Percentiles rank a stretch among this genome's conserved stretches.
Evolutionary conservation across 2,329 filamentous ascomycete genomes (phyloP).

Genomic region (Colletotrichum musae): DNA sequence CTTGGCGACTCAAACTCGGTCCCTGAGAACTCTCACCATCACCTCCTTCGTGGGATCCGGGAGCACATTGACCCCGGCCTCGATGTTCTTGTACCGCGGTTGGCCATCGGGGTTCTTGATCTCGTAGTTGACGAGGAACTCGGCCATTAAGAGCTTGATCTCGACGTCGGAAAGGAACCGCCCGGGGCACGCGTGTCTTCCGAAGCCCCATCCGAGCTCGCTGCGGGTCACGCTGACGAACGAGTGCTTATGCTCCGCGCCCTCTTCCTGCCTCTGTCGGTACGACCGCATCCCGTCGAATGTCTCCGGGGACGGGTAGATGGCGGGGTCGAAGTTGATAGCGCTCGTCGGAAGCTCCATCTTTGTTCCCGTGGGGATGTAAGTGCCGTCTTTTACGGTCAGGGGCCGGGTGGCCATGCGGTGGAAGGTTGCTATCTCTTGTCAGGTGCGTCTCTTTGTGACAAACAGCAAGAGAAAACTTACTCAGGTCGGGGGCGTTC

Average conservation of each 20-base stretch:
- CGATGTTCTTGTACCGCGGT: conserved; percentile 1
- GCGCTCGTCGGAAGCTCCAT: conserved; percentile 57
- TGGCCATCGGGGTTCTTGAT: conserved; percentile 34
- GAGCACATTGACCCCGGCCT: conserved; percentile 12
- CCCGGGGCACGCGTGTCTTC: conserved; percentile 40
- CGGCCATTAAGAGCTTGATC: conserved; percentile 40
- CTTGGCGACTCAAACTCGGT: not conserved
- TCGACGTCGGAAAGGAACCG: conserved; percentile 31
- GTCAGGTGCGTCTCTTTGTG: conserved; percentile 63
- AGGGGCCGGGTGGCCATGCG: conserved; percentile 66
- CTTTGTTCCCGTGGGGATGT: conserved; percentile 56
- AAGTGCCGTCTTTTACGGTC: conserved; percentile 53
- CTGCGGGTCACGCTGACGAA: conserved; percentile 53
- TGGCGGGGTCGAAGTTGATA: conserved; percentile 53
- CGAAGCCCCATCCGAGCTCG: conserved; percentile 36
- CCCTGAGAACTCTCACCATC: not conserved
- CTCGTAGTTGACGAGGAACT: conserved; percentile 37
- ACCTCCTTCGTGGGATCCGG: conserved; percentile 14
- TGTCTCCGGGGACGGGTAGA: conserved; percentile 55
- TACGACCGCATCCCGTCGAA: conserved; percentile 66
- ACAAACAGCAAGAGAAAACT: conserved; percentile 46
- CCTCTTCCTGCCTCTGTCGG: conserved; percentile 51
- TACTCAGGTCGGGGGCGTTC: conserved; percentile 47
- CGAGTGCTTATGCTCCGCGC: conserved; percentile 49
- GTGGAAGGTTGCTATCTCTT: conserved; percentile 56